phyloP scores from a whole-genome alignment of 495 filamentous ascomycete species.

The Annulohypoxylon stygium region DNA sequence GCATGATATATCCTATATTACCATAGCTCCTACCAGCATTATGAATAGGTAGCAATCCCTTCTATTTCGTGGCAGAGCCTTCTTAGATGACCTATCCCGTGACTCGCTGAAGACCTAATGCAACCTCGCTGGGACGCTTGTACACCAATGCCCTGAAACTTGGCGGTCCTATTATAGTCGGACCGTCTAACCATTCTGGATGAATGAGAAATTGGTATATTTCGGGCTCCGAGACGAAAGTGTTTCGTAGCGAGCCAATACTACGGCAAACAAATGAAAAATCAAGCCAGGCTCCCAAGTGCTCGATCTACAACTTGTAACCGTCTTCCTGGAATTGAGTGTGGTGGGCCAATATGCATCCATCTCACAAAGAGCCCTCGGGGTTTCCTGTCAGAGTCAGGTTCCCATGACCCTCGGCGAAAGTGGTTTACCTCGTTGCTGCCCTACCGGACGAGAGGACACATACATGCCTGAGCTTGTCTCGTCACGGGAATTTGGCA shows the following conservation, averaged over 20 bases:
- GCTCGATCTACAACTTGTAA: constrained; percentile 21
- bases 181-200: constrained; percentile 34
- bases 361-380: constrained; percentile 9
- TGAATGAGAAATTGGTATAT: constrained; percentile 37
- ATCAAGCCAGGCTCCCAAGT: constrained; percentile 7
- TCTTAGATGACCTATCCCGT: constrained; percentile 24
- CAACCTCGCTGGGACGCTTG: constrained; percentile 23
- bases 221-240: constrained; percentile 23
- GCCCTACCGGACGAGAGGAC: constrained; percentile 44
- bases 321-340: constrained; percentile 18
- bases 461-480: constrained; percentile 20
- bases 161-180: constrained; percentile 26
- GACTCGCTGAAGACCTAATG: constrained; percentile 26
- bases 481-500: constrained; percentile 26
- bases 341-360: constrained; percentile 14
- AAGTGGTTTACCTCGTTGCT: constrained; percentile 33
- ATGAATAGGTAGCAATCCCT: constrained; percentile 35
- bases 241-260: constrained; percentile 36
- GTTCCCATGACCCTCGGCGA: constrained; percentile 25
- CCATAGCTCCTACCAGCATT: constrained; percentile 23
- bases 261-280: constrained; percentile 8
- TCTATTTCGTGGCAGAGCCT: constrained; percentile 10
- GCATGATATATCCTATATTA: constrained; percentile 23
- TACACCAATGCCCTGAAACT: constrained; percentile 16
- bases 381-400: constrained; percentile 26